Conservation (phyloP, 78 protist genomes). For the Dictyostelium discoideum region dicty_2.7 NC_007091.3:2130501-2131000, state of each 20-base stretch:
- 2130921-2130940: constrained; percentile 98
- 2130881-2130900: constrained; percentile 97
- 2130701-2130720: constrained; percentile 93
- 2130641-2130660: not conserved
- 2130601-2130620: too few relatives aligned
- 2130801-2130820: constrained; percentile 92
- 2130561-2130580: constrained; percentile 43
- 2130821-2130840: constrained; percentile 86
- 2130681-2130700: constrained; percentile 91
- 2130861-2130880: constrained; percentile 96
- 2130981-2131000: constrained; percentile 96
- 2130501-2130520: not conserved
- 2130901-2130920: constrained; percentile 96
- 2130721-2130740: constrained; percentile 95
- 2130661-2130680: constrained; percentile 86
- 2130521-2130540: not conserved
- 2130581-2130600: constrained; percentile 46
- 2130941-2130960: constrained; percentile 82
- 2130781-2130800: constrained; percentile 96
- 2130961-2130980: constrained; percentile 94
- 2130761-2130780: constrained; percentile 94
- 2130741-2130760: constrained; percentile 95
- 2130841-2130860: constrained; percentile 97
- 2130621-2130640: too few relatives aligned
- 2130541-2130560: constrained; percentile 44